Percentiles rank a stretch among this genome's conserved stretches.
Evolutionary conservation across 2,329 filamentous ascomycete species (phyloP).

Genomic region (Cryphonectria parasitica): DNA sequence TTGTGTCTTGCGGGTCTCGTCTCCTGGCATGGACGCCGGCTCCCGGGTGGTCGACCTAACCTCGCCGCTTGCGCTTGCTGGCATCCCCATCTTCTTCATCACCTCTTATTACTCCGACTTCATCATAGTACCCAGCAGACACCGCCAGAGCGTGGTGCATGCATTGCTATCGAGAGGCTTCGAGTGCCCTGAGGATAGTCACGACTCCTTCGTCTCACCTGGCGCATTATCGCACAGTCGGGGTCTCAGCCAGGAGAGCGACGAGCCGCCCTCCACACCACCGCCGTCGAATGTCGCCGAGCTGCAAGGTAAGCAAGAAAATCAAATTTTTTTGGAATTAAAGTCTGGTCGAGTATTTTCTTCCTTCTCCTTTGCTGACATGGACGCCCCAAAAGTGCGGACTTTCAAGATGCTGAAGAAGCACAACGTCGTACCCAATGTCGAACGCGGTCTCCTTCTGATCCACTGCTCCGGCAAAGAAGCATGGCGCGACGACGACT

Average conservation of each 20-base stretch:
- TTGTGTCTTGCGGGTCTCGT: constrained; percentile 86
- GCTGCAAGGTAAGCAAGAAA: constrained; percentile 57
- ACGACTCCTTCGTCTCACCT: constrained; percentile 68
- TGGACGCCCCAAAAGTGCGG: constrained; percentile 48
- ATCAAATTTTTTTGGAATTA: neutral
- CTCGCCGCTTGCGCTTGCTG: constrained; percentile 85
- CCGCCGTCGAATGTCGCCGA: constrained; percentile 79
- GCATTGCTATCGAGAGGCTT: constrained; percentile 82
- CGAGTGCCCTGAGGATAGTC: constrained; percentile 72
- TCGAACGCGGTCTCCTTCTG: constrained; percentile 70
- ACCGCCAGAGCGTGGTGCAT: constrained; percentile 73
- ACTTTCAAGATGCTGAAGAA: constrained; percentile 85
- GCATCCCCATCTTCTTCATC: constrained; percentile 97
- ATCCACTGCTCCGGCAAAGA: constrained; percentile 79
- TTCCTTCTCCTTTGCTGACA: neutral
- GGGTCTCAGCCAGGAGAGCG: constrained; percentile 39
- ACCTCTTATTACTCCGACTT: constrained; percentile 98
- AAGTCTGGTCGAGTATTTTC: neutral
- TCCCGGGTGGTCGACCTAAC: constrained; percentile 91
- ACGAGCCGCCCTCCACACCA: constrained; percentile 64
- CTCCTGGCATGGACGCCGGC: constrained; percentile 87
- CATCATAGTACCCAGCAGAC: constrained; percentile 82
- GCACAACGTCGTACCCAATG: constrained; percentile 72
- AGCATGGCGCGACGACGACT: constrained; percentile 43
- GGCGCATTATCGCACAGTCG: constrained; percentile 41